A percentile compares a stretch with the other conserved stretches of the same genome.
These are phyloP conservation scores for Termitomyces sp. DNA, from an alignment of 1,284 basidiomycete genomes.

Conservation along the genomic window DNA sequence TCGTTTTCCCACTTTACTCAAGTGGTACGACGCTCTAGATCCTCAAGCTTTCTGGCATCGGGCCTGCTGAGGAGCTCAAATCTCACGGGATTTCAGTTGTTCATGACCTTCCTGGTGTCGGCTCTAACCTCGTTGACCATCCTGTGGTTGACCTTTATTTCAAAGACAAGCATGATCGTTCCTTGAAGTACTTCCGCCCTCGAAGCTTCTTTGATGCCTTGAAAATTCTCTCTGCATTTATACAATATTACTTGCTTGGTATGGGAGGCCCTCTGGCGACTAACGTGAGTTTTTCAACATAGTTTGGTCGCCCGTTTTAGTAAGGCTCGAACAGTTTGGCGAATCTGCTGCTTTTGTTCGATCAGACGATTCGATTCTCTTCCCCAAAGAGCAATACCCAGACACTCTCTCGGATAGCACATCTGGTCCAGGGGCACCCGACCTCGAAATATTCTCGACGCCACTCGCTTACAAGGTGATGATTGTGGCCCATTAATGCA, in stretches of 20 bases:
- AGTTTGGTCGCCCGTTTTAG: not conserved
- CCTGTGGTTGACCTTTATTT: conserved; percentile 42
- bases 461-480: conserved; percentile 41
- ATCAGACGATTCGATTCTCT: conserved; percentile 48
- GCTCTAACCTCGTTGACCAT: conserved; percentile 58
- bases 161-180: conserved; percentile 44
- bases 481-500: not conserved
- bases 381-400: conserved; percentile 39
- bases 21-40: conserved; percentile 36
- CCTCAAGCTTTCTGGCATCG: conserved; percentile 67
- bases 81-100: conserved; percentile 46
- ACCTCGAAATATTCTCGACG: conserved; percentile 55
- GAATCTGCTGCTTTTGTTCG: conserved; percentile 59
- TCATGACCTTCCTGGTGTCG: conserved; percentile 54
- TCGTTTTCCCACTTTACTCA: conserved; percentile 8
- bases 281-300: conserved; percentile 43
- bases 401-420: conserved; percentile 46
- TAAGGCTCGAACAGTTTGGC: conserved; percentile 36
- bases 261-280: conserved; percentile 27
- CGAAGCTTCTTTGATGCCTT: conserved; percentile 29
- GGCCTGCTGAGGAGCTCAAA: conserved; percentile 50
- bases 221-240: conserved; percentile 31
- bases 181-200: conserved; percentile 38
- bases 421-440: conserved; percentile 52
- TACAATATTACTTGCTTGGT: conserved; percentile 42